Evolutionary conservation across 805 yeast genomes (phyloP).

Genomic region (Blastobotrys attinorum): DNA sequence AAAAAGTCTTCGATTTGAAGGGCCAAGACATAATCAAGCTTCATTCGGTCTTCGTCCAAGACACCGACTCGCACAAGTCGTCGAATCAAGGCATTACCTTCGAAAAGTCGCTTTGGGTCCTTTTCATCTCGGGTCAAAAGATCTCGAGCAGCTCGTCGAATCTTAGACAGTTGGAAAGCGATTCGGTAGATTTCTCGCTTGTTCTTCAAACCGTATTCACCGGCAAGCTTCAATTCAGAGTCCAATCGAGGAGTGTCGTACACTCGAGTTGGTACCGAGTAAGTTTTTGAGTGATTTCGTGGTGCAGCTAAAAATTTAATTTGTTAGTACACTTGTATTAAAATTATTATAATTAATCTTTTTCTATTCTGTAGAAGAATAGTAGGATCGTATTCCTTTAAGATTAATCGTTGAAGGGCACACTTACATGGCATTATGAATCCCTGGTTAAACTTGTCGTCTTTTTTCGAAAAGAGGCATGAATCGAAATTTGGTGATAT

Average conservation of each 20-base stretch:
- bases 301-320: slow-evolving; percentile 79
- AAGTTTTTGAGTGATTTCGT: slow-evolving; percentile 98
- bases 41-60: slow-evolving; percentile 98
- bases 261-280: slow-evolving; percentile 99
- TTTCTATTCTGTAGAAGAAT: too few species aligned
- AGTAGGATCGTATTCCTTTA: too few species aligned
- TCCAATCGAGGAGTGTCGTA: slow-evolving; percentile 99
- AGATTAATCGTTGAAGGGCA: too few species aligned
- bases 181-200: slow-evolving; percentile 99
- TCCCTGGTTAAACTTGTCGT: too few species aligned
- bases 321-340: slow-evolving; percentile 8
- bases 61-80: slow-evolving; percentile 99
- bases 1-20: slow-evolving; percentile 97
- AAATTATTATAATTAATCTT: too few species aligned
- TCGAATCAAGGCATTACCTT: slow-evolving; percentile 99
- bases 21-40: slow-evolving; percentile 99
- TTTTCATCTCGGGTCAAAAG: slow-evolving; percentile 99
- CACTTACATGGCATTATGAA: too few species aligned
- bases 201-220: slow-evolving; percentile 99
- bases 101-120: slow-evolving; percentile 99
- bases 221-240: slow-evolving; percentile 98
- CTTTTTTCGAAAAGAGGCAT: too few species aligned
- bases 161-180: slow-evolving; percentile 98
- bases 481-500: too few species aligned
- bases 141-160: slow-evolving; percentile 99